Evolutionary conservation across 2,329 filamentous ascomycete genomes (phyloP), one percentile per base, ranked within the genome.

Genomic region (Trichoderma semiorbis): DNA sequence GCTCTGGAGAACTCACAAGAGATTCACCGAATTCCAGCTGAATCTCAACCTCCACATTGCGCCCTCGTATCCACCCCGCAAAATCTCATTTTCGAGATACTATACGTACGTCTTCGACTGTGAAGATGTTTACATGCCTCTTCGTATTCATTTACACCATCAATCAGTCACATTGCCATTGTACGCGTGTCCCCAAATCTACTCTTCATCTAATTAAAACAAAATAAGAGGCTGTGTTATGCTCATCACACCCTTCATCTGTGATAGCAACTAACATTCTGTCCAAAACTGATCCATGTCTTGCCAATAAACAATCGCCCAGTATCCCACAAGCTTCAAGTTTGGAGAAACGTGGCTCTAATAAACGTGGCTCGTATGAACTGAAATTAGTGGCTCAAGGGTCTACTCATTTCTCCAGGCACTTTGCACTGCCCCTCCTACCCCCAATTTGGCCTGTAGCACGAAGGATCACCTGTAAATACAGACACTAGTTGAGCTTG

Each of bases 371-470:
- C 66, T 69, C 66, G 57, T 69, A 69, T 62, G 16, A 43, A 28
- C 30, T 62, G 66, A 69, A 62, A 69, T 69, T 69, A 69, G 66
- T 69, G 66, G 66, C 55, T 68, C 36, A 28, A n/a, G 26, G 50
- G 36, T 58, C 43, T 71, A n/a, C 18, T 60, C 10, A 28, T 47
- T 53, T 55, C 47, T 24, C 24, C 34, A 32, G 66, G 34, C 34
- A 16, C 34, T 36, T 36, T 36, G 34, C 66, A 61, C 65, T 32
- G 65, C 65, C 55, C 36, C 66, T 57, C 58, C 58, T 16, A 30
- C 47, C 43, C 26, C 32, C 32, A 3, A 34, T 34, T 34, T 34
- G 32, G 32, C 32, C 32, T 34, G 47, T 39, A 50, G 47, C 18
- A 50, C 16, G 12, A 58, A 58, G 32, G 14, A 58, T 34, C 53